Percentiles rank a stretch among this genome's conserved stretches.
Evolutionary conservation across 805 yeast species (phyloP).

Genomic region (Saturnispora sanitii): DNA sequence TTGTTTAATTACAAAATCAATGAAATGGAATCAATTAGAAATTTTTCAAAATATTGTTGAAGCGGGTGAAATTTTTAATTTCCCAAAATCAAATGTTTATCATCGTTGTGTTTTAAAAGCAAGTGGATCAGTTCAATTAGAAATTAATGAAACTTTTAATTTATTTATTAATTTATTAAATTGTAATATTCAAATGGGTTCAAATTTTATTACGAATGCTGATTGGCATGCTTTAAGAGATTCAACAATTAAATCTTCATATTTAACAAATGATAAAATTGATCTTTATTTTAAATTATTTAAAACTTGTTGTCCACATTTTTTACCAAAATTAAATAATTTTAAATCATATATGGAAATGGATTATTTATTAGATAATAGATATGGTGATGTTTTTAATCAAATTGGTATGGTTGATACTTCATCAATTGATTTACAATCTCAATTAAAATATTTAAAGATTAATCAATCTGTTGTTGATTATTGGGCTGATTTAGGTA

Average conservation of each 20-base stretch:
- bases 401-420: slow-evolving; percentile 27
- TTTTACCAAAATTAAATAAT: slow-evolving; percentile 32
- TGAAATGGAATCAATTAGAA: slow-evolving; percentile 52
- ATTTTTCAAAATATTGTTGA: slow-evolving; percentile 57
- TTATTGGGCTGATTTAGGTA: slow-evolving; percentile 12
- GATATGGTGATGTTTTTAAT: slow-evolving; percentile 26
- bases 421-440: slow-evolving; percentile 27
- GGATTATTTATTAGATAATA: slow-evolving; percentile 33
- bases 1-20: slow-evolving; percentile 55
- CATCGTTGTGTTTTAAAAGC: slow-evolving; percentile 67
- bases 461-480: slow-evolving; percentile 13
- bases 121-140: slow-evolving; percentile 48
- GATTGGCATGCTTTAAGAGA: slow-evolving; percentile 81
- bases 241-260: slow-evolving; percentile 52
- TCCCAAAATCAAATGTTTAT: slow-evolving; percentile 57
- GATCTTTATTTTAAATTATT: slow-evolving; percentile 45
- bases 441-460: slow-evolving; percentile 29
- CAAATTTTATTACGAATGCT: slow-evolving; percentile 58
- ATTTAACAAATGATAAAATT: slow-evolving; percentile 32
- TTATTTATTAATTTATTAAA: slow-evolving; percentile 21
- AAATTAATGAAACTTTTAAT: slow-evolving; percentile 40
- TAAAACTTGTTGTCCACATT: slow-evolving; percentile 38
- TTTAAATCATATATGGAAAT: slow-evolving; percentile 33
- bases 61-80: slow-evolving; percentile 48
- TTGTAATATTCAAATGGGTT: slow-evolving; percentile 41